Base-by-base conservation (phyloP, 306 rosid genomes). In the Mimosa bimucronata region DNA sequence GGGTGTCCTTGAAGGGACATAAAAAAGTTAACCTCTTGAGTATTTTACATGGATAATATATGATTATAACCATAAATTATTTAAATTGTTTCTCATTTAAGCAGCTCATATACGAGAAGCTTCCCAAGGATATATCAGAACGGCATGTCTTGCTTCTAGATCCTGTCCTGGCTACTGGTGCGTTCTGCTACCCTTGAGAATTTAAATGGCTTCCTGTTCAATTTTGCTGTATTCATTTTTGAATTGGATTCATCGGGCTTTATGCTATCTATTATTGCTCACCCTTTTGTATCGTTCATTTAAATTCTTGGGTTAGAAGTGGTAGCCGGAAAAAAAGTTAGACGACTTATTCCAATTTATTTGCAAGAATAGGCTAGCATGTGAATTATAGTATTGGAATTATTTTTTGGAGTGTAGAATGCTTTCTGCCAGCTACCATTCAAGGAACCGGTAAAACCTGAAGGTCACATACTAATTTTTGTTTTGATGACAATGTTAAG, bases 121-220 rank as follows among this genome's bases (percentile, higher is more conserved):
- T 95, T 80, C 99, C 99, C 67, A 91, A 86, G 82, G 99, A 92
- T 85, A 95, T 95, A 78, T 95, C 99, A 55, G 98, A 95, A 81
- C 92, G 99, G 14, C 99, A 95, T 82, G 99, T 95, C 83, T 90
- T 95, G 84, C 99, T 95, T 84, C 94, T 95, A 28, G 99, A 95
- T 73, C 99, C 99, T 9, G 99, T 95, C 85, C 97, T 95, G 77
- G 99, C 96, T 73, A 95, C 99, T 79, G 99, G 99, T 95, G 87
- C 60, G 23, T 53, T 66, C 70, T 74, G 58, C 6, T 44, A 31
- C 78, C 61, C 68, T n/a, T 6, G 71, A 74, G 30, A 71, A 19
- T 68, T 73, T 31, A 40, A 62, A 76, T 81, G 76, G 2, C 23
- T 66, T 73, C 62, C 65, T 83, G 26, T 70, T 65, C 45, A 45